phyloP scores from a whole-genome alignment of 2,329 filamentous ascomycete species.

The Pleurostoma richardsiae region DNA sequence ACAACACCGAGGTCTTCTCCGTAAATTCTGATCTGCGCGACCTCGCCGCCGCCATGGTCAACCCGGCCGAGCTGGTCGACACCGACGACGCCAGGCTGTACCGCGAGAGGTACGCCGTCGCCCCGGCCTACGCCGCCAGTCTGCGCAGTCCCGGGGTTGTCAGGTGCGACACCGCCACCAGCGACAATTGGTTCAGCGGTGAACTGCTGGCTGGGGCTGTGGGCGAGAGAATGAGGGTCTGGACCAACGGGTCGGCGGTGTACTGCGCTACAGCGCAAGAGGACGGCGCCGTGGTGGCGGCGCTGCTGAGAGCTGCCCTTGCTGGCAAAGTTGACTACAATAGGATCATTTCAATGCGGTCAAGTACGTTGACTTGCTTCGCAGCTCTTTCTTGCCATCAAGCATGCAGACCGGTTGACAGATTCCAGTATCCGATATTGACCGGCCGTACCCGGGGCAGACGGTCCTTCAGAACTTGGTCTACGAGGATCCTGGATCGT shows the following conservation, averaged over 20 bases:
- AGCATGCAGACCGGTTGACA: too few relatives aligned
- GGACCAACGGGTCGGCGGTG: constrained; percentile 25
- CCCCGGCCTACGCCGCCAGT: not conserved
- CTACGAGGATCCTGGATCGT: not conserved
- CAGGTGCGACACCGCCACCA: not conserved
- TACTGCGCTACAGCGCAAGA: constrained; percentile 28
- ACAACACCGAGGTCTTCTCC: constrained; percentile 35
- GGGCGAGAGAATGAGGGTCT: constrained; percentile 18
- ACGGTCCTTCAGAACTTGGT: constrained; percentile 4
- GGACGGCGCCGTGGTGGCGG: constrained; percentile 26
- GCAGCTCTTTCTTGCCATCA: too few relatives aligned
- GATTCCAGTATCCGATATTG: constrained; percentile 4
- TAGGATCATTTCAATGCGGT: constrained; percentile 17
- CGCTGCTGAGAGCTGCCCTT: constrained; percentile 19
- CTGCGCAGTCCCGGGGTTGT: not conserved
- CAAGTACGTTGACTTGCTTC: constrained; percentile 5
- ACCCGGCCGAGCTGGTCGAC: constrained; percentile 27
- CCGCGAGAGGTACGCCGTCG: not conserved
- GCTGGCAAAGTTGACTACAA: constrained; percentile 21
- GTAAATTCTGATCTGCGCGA: constrained; percentile 29
- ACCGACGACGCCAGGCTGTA: constrained; percentile 18
- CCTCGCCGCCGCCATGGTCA: constrained; percentile 23
- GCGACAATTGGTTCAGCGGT: not conserved
- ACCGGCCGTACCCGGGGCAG: constrained; percentile 5
- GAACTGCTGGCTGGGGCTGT: constrained; percentile 16